phyloP scores from a whole-genome alignment of 2,329 filamentous ascomycete genomes.

The Colletotrichum eleusines region DNA sequence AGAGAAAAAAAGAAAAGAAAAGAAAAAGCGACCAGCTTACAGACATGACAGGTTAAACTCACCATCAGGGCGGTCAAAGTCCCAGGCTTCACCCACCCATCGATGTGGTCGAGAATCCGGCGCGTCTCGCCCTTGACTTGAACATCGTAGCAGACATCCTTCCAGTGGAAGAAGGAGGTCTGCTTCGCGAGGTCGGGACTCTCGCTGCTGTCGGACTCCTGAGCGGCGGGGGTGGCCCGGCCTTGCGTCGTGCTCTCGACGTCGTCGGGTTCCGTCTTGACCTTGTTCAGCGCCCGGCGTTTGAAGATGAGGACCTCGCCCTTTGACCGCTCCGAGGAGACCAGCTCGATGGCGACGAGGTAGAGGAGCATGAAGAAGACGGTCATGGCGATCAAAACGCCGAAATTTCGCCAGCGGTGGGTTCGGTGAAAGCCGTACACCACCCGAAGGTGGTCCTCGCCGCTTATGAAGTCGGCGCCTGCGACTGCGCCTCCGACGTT shows the following conservation, averaged over 20 bases:
- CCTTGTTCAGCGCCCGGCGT: constrained; percentile 50
- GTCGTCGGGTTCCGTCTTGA: constrained; percentile 2
- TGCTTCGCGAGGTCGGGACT: constrained; percentile 52
- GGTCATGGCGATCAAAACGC: constrained; percentile 67
- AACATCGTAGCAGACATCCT: constrained; percentile 77
- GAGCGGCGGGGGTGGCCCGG: neutral
- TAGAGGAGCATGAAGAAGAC: constrained; percentile 62
- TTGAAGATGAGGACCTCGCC: constrained; percentile 72
- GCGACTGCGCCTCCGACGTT: constrained; percentile 57
- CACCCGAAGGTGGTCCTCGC: constrained; percentile 57
- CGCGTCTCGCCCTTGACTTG: constrained; percentile 71
- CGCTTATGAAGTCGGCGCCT: constrained; percentile 57
- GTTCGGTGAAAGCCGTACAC: constrained; percentile 57
- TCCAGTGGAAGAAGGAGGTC: constrained; percentile 76
- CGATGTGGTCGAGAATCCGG: constrained; percentile 73
- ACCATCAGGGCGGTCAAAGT: constrained; percentile 75
- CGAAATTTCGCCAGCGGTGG: constrained; percentile 66
- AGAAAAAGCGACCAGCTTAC: too few species aligned
- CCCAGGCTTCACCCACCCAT: constrained; percentile 78
- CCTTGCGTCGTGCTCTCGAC: neutral
- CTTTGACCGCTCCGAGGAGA: constrained; percentile 64
- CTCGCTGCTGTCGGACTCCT: constrained; percentile 9
- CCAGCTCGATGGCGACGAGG: constrained; percentile 62
- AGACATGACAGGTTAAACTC: too few species aligned
- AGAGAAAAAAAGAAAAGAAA: constrained; percentile 67